Base-by-base conservation (phyloP, 108 stramenopile genomes). In the Stephanodiscus minutulus region DNA sequence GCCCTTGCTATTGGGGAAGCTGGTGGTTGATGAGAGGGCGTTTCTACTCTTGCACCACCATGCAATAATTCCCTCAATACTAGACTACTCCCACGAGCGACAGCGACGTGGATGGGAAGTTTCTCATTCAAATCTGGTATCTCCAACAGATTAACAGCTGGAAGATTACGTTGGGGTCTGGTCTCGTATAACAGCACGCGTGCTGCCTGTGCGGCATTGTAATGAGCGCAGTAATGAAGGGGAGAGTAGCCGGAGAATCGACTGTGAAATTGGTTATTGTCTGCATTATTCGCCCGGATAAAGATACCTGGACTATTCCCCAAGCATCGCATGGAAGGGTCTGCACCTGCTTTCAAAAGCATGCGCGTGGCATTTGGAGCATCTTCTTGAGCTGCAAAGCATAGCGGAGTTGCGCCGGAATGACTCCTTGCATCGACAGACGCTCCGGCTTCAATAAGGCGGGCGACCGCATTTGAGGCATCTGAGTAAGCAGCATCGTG, bases 361-460 rank as follows among this genome's bases (percentile, higher is more conserved):
- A 93, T 25, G n/a, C 48, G 53, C 1, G 86, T 75, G 7, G 89
- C 84, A 25, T 77, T 72, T 9, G 86, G 60, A 41, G 88, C 66
- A 77, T 93, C 92, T 72, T 96, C 92, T 68, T 93, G 92, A 7
- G 92, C 91, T 2, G 92, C 92, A 72, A 93, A 92, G 63, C 90
- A 93, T 9, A 93, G 69, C 10, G 95, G 95, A n/a, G 92, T 92
- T 5, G 91, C 90, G 7, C 95, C 95, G 24, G 85, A 85, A 66
- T 87, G 90, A 22, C 87, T 89, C 17, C 84, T 70, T 7, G 88
- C 83, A 85, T 92, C 86, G 11, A 96, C 86, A 41, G 80, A 57
- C 11, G 95, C 93, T 10, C 92, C 92, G 36, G 90, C 86, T 37
- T 64, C 73, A 59, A 92, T 58, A 18, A 96, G 72, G 0, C 87